These are phyloP conservation scores for Coniochaeta sp. DNA, from an alignment of 2,329 filamentous ascomycete species.

Conservation along the genomic window DNA sequence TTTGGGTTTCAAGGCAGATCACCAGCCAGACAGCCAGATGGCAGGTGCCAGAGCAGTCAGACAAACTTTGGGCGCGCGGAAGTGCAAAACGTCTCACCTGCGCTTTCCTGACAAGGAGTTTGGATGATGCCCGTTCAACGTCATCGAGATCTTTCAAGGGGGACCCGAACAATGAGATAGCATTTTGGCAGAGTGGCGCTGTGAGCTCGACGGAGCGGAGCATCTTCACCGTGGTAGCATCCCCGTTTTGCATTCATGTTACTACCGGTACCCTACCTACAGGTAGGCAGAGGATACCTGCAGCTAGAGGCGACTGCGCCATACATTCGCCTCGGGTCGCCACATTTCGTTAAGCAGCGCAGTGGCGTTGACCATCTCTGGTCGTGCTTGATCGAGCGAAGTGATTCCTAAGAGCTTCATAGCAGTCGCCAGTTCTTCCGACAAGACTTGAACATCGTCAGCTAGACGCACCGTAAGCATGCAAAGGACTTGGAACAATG, in stretches of 20 bases:
- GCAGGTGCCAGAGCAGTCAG: neutral
- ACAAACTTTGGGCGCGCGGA: neutral
- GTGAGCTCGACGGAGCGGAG: too few relatives aligned
- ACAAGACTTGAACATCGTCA: conserved; percentile 10
- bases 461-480: neutral
- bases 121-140: neutral
- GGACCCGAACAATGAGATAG: neutral
- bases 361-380: conserved; percentile 40
- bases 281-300: neutral
- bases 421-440: conserved; percentile 26
- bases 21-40: neutral
- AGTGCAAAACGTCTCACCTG: neutral
- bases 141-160: neutral
- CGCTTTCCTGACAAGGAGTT: neutral
- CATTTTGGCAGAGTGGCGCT: too few relatives aligned
- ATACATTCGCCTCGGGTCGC: conserved; percentile 19
- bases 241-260: neutral
- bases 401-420: conserved; percentile 44
- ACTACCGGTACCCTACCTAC: neutral
- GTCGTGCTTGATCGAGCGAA: conserved; percentile 36
- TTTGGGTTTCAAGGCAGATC: neutral
- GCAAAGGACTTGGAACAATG: neutral
- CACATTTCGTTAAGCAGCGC: conserved; percentile 22
- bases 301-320: conserved; percentile 10
- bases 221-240: neutral